A percentile compares a stretch with the other conserved stretches of the same genome.
Evolutionary conservation across 495 filamentous ascomycete species (phyloP).

Genomic region (Bacidia gigantensis): DNA sequence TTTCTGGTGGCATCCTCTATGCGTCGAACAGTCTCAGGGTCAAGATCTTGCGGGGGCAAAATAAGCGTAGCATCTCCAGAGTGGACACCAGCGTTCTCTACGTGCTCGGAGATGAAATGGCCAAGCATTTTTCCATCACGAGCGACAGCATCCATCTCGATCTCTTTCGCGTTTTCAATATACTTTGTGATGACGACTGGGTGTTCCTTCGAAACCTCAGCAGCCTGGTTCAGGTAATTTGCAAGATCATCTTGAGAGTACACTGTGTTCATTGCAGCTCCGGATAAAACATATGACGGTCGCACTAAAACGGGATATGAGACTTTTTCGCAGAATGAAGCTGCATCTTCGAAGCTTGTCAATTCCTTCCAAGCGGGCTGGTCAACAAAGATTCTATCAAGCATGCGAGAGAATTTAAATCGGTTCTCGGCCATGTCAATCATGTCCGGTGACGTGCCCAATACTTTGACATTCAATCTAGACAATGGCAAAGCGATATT

Average conservation of each 20-base stretch:
- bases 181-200: slow-evolving; percentile 99
- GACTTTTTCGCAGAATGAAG: slow-evolving; percentile 73
- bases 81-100: slow-evolving; percentile 95
- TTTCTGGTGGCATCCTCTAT: slow-evolving; percentile 93
- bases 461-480: slow-evolving; percentile 76
- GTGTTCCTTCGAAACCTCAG: slow-evolving; percentile 86
- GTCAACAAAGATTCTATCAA: slow-evolving; percentile 88
- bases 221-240: slow-evolving; percentile 79
- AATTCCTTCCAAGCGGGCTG: slow-evolving; percentile 97
- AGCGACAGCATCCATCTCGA: slow-evolving; percentile 93
- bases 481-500: slow-evolving; percentile 89
- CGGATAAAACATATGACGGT: slow-evolving; percentile 94
- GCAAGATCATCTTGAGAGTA: slow-evolving; percentile 82
- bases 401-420: slow-evolving; percentile 96
- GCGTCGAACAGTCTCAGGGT: slow-evolving; percentile 70
- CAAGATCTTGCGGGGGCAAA: slow-evolving; percentile 91
- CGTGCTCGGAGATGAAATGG: slow-evolving; percentile 92
- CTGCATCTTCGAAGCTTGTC: slow-evolving; percentile 77
- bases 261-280: slow-evolving; percentile 98
- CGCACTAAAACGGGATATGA: slow-evolving; percentile 89
- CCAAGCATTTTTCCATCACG: slow-evolving; percentile 75
- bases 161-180: slow-evolving; percentile 94
- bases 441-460: slow-evolving; percentile 96
- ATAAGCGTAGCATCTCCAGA: slow-evolving; percentile 95
- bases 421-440: slow-evolving; percentile 96